phyloP scores from a whole-genome alignment of 2,329 filamentous ascomycete genomes.

The Aspergillus brasiliensis region DNA sequence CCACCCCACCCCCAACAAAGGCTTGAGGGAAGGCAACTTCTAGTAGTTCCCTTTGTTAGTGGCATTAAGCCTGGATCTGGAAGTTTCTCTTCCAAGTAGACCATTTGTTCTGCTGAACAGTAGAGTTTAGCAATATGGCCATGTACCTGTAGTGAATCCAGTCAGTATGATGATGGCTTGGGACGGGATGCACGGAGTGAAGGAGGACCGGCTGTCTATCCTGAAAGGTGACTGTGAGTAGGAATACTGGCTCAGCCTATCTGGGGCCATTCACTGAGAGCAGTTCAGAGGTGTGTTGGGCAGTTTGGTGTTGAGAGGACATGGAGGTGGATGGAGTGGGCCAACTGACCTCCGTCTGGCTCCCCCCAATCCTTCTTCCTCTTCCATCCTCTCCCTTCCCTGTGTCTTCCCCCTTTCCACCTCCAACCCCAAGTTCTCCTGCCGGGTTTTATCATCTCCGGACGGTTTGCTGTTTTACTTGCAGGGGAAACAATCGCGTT shows the following conservation, averaged over 20 bases:
- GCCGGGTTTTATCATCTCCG: not conserved
- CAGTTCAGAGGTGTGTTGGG: conserved; percentile 6
- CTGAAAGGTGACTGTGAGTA: not conserved
- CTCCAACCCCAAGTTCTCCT: not conserved
- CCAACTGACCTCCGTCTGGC: conserved; percentile 17
- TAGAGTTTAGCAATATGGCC: not conserved
- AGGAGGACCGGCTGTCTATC: not conserved
- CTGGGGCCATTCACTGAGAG: not conserved
- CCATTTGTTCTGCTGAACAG: not conserved
- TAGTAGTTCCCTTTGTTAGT: not conserved
- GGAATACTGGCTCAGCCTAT: not conserved
- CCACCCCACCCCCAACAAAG: not conserved
- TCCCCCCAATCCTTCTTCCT: conserved; percentile 11
- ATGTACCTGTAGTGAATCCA: not conserved
- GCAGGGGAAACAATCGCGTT: not conserved
- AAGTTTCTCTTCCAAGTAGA: not conserved
- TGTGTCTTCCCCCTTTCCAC: conserved; percentile 5
- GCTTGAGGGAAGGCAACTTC: not conserved
- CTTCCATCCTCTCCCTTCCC: conserved; percentile 9
- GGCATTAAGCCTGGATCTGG: no score
- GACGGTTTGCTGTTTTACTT: not conserved
- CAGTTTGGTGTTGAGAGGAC: conserved; percentile 1
- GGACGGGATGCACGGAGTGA: not conserved
- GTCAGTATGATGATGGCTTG: not conserved
- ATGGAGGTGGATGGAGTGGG: conserved; percentile 14